These are phyloP conservation scores for Vigna unguiculata DNA, from an alignment of 306 rosid genomes.

Conservation along the genomic window DNA sequence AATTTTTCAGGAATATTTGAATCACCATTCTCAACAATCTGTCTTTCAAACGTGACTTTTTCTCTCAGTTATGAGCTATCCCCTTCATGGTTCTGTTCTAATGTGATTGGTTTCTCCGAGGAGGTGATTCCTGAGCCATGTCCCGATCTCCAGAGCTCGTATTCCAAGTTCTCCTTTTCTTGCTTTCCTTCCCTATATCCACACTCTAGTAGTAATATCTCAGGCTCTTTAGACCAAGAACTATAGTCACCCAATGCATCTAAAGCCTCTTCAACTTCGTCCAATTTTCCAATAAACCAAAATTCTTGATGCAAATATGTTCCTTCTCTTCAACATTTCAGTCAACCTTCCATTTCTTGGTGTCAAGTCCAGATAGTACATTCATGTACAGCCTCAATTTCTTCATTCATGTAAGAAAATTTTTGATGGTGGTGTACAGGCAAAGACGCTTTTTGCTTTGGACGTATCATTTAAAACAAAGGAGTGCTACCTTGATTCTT, in stretches of 20 bases:
- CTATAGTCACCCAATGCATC: slow-evolving; percentile 33
- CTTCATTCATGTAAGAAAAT: slow-evolving; percentile 26
- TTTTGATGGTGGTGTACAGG: slow-evolving; percentile 36
- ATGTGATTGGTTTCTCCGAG: slow-evolving; percentile 50
- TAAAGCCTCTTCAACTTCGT: slow-evolving; percentile 33
- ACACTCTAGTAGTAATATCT: slow-evolving; percentile 16
- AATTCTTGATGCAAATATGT: slow-evolving; percentile 36
- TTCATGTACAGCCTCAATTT: slow-evolving; percentile 39
- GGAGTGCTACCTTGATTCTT: slow-evolving; percentile 29
- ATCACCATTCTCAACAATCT: slow-evolving; percentile 51
- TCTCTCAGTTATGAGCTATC: slow-evolving; percentile 42
- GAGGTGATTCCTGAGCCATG: slow-evolving; percentile 57
- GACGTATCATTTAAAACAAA: neutral
- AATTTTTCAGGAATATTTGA: slow-evolving; percentile 55
- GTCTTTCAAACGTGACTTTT: slow-evolving; percentile 60
- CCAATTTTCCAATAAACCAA: slow-evolving; percentile 47
- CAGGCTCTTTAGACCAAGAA: slow-evolving; percentile 34
- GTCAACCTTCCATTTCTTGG: slow-evolving; percentile 22
- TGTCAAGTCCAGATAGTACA: slow-evolving; percentile 21
- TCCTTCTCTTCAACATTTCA: slow-evolving; percentile 28
- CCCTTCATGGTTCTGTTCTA: slow-evolving; percentile 60
- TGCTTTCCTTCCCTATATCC: slow-evolving; percentile 43
- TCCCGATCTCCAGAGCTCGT: slow-evolving; percentile 46
- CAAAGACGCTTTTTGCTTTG: slow-evolving; percentile 26
- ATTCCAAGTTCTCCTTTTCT: slow-evolving; percentile 41